Evolutionary conservation across 1,284 basidiomycete species (phyloP), one percentile per base, ranked within the genome.

Genomic region (Trichosporon sp.): DNA sequence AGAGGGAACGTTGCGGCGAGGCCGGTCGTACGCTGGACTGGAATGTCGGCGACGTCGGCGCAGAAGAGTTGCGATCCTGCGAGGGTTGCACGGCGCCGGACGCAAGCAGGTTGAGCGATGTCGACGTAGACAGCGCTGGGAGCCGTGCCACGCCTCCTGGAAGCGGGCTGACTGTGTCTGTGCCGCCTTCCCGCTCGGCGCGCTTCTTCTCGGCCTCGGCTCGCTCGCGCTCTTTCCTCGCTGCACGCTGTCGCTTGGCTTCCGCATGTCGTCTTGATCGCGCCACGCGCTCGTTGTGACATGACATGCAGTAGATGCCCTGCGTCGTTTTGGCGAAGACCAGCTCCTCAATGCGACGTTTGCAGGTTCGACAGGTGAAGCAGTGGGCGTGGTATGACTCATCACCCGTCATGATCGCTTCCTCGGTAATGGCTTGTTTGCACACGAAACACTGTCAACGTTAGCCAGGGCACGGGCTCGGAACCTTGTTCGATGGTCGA

Each of bases 341-440:
- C 68, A 99, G 90, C 82, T 99, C 96, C 84, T 98, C 96, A 78
- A 99, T 99, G 71, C 93, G 89, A 80, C 92, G 91, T 81, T 91
- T 90, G 86, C 96, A 99, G 48, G 95, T 92, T 77, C 94, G 92
- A 86, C 96, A 99, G 77, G 95, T 96, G 88, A 99, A 99, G 86
- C 96, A 99, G 77, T 96, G 92, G 2, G 96, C 96, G 83, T 99
- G 96, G 79, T 98, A 99, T 0, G 94, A 95, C 83, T 98, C 96
- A 84, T 99, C 95, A 70, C 96, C 95, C 69, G 96, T 96, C 92
- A 98, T 97, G 84, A 98, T 98, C 16, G 96, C 96, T 82, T 98
- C 95, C 85, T 98, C 94, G 68, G 95, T 91, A 77, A 98, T 97
- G 54, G 93, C 92, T 68, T 90, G 89, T 67, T 90, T 90, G 86